These are phyloP conservation scores for Withania somnifera DNA, from an alignment of 305 asterid species.

Conservation along the genomic window DNA sequence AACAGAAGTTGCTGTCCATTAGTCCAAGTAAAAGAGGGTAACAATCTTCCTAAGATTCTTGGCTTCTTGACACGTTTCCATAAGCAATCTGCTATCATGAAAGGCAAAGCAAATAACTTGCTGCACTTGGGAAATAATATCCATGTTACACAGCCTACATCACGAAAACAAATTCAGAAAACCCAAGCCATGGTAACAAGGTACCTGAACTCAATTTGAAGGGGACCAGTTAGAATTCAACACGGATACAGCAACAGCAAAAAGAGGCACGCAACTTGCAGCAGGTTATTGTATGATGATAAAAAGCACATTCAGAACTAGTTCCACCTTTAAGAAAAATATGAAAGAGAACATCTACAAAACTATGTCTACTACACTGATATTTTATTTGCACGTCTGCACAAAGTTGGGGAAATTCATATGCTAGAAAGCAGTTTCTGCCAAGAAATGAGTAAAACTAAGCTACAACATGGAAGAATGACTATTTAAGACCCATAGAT, in stretches of 20 bases:
- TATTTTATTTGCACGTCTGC: not conserved
- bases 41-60: constrained; percentile 89
- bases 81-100: constrained; percentile 88
- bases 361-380: not conserved
- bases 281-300: not conserved
- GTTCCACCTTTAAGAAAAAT: not conserved
- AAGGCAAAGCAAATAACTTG: constrained; percentile 97
- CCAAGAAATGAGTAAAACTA: not conserved
- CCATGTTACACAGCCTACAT: constrained; percentile 96
- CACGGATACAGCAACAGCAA: not conserved
- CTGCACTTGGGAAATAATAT: constrained; percentile 91
- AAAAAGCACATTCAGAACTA: not conserved
- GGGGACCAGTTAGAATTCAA: not conserved
- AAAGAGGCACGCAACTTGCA: not conserved
- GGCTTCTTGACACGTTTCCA: constrained; percentile 98
- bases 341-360: not conserved
- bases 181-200: not conserved
- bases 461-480: not conserved
- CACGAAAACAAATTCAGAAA: not conserved
- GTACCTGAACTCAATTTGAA: not conserved
- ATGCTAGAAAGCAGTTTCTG: not conserved
- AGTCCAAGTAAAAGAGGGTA: constrained; percentile 90
- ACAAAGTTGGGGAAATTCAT: not conserved
- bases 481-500: not conserved
- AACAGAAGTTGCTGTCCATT: constrained; percentile 9